Percentiles rank a stretch among this genome's conserved stretches.
Evolutionary conservation across 768 basidiomycete species (phyloP).

Genomic region (Tulasnella sp.): DNA sequence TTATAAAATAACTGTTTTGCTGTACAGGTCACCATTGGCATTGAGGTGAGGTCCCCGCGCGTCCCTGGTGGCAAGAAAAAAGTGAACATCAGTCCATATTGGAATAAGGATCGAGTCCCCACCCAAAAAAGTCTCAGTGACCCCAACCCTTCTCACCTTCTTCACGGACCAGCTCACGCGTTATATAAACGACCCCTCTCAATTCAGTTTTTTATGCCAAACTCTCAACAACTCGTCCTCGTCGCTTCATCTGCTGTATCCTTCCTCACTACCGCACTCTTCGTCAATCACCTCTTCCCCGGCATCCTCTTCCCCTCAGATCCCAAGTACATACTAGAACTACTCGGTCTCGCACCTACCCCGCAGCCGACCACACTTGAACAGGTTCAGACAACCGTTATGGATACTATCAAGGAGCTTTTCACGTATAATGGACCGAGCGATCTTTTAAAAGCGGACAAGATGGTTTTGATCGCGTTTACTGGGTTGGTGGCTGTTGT

Average conservation of each 20-base stretch:
- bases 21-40: no score
- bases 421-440: neutral
- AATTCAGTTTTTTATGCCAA: slow-evolving; percentile 36
- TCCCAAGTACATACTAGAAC: slow-evolving; percentile 50
- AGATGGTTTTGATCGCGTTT: slow-evolving; percentile 3
- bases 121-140: no score
- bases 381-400: slow-evolving; percentile 13
- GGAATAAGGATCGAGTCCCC: no score
- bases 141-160: no score
- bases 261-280: slow-evolving; percentile 38
- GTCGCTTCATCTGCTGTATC: slow-evolving; percentile 41
- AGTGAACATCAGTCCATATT: no score
- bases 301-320: slow-evolving; percentile 41
- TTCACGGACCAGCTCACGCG: no score
- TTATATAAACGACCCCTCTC: no score
- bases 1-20: no score
- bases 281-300: slow-evolving; percentile 34
- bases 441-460: neutral
- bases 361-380: slow-evolving; percentile 8
- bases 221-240: slow-evolving; percentile 46
- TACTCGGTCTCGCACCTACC: slow-evolving; percentile 44
- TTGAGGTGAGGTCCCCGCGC: no score
- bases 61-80: no score
- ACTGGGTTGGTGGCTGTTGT: slow-evolving; percentile 9
- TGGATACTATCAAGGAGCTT: neutral